Base-by-base conservation (phyloP, 228 moss, liverwort and hornwort species). In the Sphagnum magellanicum region DNA sequence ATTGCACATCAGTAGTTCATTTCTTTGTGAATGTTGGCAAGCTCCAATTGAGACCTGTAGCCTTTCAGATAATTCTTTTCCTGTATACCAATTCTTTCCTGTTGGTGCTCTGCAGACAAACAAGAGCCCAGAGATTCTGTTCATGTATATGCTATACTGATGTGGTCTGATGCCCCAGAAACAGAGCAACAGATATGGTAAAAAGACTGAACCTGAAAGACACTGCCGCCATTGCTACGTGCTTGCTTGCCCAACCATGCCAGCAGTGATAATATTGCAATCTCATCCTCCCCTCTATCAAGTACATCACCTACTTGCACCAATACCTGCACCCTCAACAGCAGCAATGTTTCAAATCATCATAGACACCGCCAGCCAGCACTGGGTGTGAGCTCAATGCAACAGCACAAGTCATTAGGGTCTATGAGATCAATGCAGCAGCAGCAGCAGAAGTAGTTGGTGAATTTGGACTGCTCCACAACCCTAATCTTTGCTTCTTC, bases 301-400 rank as follows among this genome's bases (percentile, higher is more conserved):
- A 97, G 80, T 58, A 97, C 91, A 77, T 97, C 97, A 10, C 97
- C 97, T 70, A 97, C 85, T 83, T 97, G 97, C 78, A 97, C 90
- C 75, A 93, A 65, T 61, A 97, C 87, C 95, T 95, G 77, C 71
- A 71, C 48, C 52, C 17, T 15, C 12, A 16, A 48, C 14, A 32
- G 32, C 32, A 32, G 32, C 32, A 32, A 47, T 64, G 1, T 51
- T 16, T 9, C 9, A 32, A 59, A 66, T 60, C 52, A 63, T 9
- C 69, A 49, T 12, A 72, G 10, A 64, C 63, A 51, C 11, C 58
- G n/a, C 51, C 65, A 58, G 49, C 51, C 8, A 3, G 17, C 49
- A 59, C 48, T 48, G 15, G 10, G 5, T 48, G 5, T 50, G 5
- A 11, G 48, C 11, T 64, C 64, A 48, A 65, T 47, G 50, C 4